phyloP scores from a whole-genome alignment of 345 rosid genomes.

The Brassica rapa region DNA sequence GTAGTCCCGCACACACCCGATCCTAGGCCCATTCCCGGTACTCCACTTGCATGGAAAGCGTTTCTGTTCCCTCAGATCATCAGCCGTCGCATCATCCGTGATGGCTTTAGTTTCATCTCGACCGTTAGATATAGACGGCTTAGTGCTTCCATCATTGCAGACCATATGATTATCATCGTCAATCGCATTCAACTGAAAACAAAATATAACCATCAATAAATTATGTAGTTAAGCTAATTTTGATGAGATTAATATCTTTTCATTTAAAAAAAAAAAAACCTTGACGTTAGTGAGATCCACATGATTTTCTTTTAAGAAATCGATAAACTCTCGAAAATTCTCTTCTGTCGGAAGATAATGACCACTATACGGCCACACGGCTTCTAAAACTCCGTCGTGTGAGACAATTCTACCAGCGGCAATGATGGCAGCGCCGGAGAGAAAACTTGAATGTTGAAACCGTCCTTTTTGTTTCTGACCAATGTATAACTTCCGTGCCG shows the following conservation, averaged over 20 bases:
- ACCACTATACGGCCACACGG: slow-evolving; percentile 97
- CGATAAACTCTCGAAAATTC: slow-evolving; percentile 75
- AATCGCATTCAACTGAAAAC: slow-evolving; percentile 58
- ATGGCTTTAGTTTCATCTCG: slow-evolving; percentile 24
- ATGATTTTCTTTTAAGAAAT: slow-evolving; percentile 61
- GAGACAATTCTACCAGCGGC: slow-evolving; percentile 73
- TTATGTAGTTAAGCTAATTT: neutral
- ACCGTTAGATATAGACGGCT: slow-evolving; percentile 23
- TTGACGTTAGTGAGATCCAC: slow-evolving; percentile 81
- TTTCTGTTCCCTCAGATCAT: slow-evolving; percentile 22
- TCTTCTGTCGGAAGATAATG: slow-evolving; percentile 95
- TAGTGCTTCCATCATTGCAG: slow-evolving; percentile 19
- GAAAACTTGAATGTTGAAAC: slow-evolving; percentile 82
- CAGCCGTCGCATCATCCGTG: slow-evolving; percentile 5
- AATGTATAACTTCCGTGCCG: slow-evolving; percentile 53
- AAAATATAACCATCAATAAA: neutral
- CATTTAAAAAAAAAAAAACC: slow-evolving; percentile 44
- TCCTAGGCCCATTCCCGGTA: slow-evolving; percentile 77
- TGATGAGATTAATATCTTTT: neutral
- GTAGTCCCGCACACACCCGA: slow-evolving; percentile 87
- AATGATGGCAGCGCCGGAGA: slow-evolving; percentile 74
- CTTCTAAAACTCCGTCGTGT: slow-evolving; percentile 57
- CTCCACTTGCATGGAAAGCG: slow-evolving; percentile 71
- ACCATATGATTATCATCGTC: slow-evolving; percentile 60
- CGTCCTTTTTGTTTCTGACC: slow-evolving; percentile 65